A percentile compares a stretch with the other conserved stretches of the same genome.
These are phyloP conservation scores for Drosera spatulata DNA, from an alignment of 179 eudicot species.

Conservation along the genomic window DNA sequence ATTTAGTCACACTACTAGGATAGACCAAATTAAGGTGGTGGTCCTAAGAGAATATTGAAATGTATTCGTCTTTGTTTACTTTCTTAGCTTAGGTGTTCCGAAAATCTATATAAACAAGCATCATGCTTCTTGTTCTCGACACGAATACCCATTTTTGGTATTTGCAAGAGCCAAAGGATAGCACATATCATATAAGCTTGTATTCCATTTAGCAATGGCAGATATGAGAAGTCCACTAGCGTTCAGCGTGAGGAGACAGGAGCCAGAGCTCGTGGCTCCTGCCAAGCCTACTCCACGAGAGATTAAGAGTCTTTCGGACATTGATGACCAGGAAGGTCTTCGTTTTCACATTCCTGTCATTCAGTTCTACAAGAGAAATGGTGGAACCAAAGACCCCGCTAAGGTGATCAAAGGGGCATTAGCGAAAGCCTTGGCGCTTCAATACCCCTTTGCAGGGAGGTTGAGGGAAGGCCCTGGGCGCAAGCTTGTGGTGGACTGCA, in stretches of 20 bases:
- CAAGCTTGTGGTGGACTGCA: too few relatives aligned
- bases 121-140: too few relatives aligned
- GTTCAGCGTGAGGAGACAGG: conserved; percentile 20
- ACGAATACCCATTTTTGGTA: neutral
- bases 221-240: neutral
- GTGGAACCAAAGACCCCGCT: conserved; percentile 15
- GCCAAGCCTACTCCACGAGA: conserved; percentile 26
- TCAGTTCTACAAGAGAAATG: conserved; percentile 11
- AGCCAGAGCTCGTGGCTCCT: conserved; percentile 24
- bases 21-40: too few relatives aligned
- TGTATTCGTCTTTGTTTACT: too few relatives aligned
- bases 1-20: too few relatives aligned
- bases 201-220: neutral
- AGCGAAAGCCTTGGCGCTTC: conserved; percentile 3
- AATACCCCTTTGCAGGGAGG: conserved; percentile 25
- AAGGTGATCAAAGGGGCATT: conserved; percentile 26
- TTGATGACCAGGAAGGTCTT: conserved; percentile 38
- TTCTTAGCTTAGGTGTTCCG: too few relatives aligned
- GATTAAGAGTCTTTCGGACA: conserved; percentile 32
- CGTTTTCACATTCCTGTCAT: conserved; percentile 27
- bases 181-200: neutral
- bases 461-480: conserved; percentile 20
- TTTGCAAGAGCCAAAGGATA: neutral
- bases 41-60: too few relatives aligned
- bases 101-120: too few relatives aligned